Evolutionary conservation across 257 asterid genomes (phyloP).

Genomic region (Penstemon eatonii): DNA sequence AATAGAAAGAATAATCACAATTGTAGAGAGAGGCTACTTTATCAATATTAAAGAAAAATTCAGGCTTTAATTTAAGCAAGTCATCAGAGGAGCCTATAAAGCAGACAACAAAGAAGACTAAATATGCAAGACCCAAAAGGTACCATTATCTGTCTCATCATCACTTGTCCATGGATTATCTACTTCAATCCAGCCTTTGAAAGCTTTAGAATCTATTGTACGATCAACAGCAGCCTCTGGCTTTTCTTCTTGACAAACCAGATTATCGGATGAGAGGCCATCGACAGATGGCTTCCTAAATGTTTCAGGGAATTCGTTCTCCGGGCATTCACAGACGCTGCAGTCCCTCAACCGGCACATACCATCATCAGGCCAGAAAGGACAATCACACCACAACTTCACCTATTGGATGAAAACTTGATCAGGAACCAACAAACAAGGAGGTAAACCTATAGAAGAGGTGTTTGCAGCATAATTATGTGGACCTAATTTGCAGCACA

Average conservation of each 20-base stretch:
- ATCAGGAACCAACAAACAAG: slow-evolving; percentile 22
- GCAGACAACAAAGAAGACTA: neutral
- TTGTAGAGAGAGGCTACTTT: neutral
- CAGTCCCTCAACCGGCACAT: slow-evolving; percentile 62
- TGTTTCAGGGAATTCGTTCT: slow-evolving; percentile 57
- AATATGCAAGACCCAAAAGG: slow-evolving; percentile 22
- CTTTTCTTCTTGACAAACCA: slow-evolving; percentile 54
- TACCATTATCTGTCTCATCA: slow-evolving; percentile 68
- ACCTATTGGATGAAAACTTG: slow-evolving; percentile 35
- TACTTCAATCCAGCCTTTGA: slow-evolving; percentile 62
- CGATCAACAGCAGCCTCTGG: slow-evolving; percentile 65
- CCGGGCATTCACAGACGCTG: slow-evolving; percentile 72
- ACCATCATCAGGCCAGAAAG: slow-evolving; percentile 73
- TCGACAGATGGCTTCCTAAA: slow-evolving; percentile 38
- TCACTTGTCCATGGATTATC: slow-evolving; percentile 76
- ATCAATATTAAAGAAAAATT: neutral
- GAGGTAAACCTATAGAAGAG: neutral
- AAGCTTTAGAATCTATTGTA: slow-evolving; percentile 56
- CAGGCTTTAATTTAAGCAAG: neutral
- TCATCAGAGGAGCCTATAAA: neutral
- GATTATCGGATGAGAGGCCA: slow-evolving; percentile 42
- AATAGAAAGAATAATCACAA: neutral
- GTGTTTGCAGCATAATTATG: neutral
- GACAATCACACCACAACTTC: slow-evolving; percentile 77
- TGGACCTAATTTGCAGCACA: neutral